Base-by-base conservation (phyloP, 148 eudicot genomes). In the Silene latifolia region DNA sequence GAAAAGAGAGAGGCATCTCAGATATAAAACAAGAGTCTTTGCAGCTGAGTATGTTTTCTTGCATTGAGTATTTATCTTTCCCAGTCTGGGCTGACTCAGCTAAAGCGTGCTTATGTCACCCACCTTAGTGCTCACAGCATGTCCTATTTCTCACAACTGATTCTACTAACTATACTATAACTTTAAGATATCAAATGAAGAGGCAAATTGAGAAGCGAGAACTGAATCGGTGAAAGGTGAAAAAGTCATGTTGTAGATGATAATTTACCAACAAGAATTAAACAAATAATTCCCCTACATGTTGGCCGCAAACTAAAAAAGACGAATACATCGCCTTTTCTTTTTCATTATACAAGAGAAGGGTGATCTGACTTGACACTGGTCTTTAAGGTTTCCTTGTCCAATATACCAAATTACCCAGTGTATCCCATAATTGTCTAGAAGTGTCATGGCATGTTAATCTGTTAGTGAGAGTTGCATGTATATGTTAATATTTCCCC, bases 11-110 rank as follows among this genome's bases (percentile, higher is more conserved):
- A 88, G 87, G 86, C 89, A 83, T 83, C 97, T 92, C 79, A 83
- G 99, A 90, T 90, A 90, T 78, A 88, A 93, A 81, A 95, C 99
- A 44, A 87, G 91, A 73, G 91, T 89, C 69, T 95, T 95, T 83
- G 99, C 97, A 72, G 97, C 99, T 13, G 99, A 92, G 99, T 95
- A 90, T 70, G 96, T 85, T 57, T 54, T 42, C 65, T 76, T 86
- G 39, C 76, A 70, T 71, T 71, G 63, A 54, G 10, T 27, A 62
- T 20, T 39, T 53, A 63, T 24, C 35, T 32, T 44, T 64, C 46
- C 66, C 61, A 48, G 54, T 67, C 7, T 62, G 27, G n/a, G 65
- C 46, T 48, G 48, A 59, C 75, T 9, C 74, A 60, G 58, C n/a
- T 23, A 47, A 47, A 14, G 25, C 54, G 44, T 14, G 66, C 29